Evolutionary conservation across 1,284 basidiomycete genomes (phyloP), one percentile per base, ranked within the genome.

Genomic region (Tilletia walkeri): DNA sequence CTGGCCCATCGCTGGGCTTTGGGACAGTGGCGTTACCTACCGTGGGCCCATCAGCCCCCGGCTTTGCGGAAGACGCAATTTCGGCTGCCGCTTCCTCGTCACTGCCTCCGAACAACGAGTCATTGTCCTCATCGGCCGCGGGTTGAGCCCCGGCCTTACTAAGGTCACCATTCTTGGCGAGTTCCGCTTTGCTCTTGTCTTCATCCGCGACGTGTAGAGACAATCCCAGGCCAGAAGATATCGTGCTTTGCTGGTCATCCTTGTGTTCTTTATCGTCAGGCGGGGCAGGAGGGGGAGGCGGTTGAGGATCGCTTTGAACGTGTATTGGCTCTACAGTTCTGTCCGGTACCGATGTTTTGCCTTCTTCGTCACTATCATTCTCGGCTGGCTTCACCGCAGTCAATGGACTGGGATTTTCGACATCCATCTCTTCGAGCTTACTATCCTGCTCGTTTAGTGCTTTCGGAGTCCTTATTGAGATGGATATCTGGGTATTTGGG

Each of bases 91-190:
- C 59, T 18, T 63, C 59, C 36, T 63, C 59, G n/a, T 63, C 71
- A 39, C 39, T 49, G 20, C 69, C 74, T 30, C 71, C 72, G 68
- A 74, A 74, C 18, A 78, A 69, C 20, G 74, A 73, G 45, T 79
- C 79, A 72, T 74, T 80, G 41, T 82, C 82, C 24, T 66, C 70
- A 20, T 78, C 76, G 16, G 36, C 48, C 20, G 20, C 47, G 24
- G 24, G 3, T 38, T 45, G 9, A 45, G 3, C 14, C 9, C 41
- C 41, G 24, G 41, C 41, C 41, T 45, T 45, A 45, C 41, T 45
- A 45, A 7, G 6, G 14, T 45, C 41, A 14, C 41, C 41, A 3
- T 7, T 45, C 14, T 45, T 45, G 41, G 41, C 47, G 14, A 67
- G 69, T 20, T 69, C 67, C n/a, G 69, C 36, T 18, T 72, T 66